These are phyloP conservation scores for Mrakia gelida DNA, from an alignment of 768 basidiomycete species.

Conservation along the genomic window DNA sequence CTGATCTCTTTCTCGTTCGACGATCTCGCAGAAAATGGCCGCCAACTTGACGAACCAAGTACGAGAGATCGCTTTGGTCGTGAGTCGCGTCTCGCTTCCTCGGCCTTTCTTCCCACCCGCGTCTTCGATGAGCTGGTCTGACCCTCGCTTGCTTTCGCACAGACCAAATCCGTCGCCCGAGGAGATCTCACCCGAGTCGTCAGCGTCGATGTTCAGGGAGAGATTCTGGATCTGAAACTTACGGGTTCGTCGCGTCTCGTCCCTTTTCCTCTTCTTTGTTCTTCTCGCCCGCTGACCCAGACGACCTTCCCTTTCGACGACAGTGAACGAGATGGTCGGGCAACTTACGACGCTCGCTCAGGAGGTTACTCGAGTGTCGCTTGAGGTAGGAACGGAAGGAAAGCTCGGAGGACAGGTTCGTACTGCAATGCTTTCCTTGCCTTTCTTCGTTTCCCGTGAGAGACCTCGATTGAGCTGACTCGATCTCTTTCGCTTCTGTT, in stretches of 20 bases:
- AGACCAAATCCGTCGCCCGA: conserved; percentile 15
- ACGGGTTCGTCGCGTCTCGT: conserved; percentile 17
- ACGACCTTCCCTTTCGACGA: conserved; percentile 44
- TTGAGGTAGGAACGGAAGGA: conserved; percentile 95
- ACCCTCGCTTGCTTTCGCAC: background rate
- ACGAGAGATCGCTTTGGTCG: conserved; percentile 89
- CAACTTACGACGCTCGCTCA: conserved; percentile 61
- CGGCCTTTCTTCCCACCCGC: background rate
- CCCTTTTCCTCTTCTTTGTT: background rate
- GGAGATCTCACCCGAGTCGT: conserved; percentile 83
- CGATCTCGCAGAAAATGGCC: conserved; percentile 42
- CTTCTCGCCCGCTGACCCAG: too few species aligned
- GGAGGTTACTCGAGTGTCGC: conserved; percentile 66
- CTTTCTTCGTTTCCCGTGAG: too few species aligned
- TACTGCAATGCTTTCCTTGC: too few species aligned
- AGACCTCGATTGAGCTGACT: background rate
- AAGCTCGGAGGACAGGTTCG: conserved; percentile 85
- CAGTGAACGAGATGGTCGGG: conserved; percentile 91
- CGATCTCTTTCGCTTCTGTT: background rate
- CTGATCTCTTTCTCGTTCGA: background rate
- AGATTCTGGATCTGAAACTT: conserved; percentile 54
- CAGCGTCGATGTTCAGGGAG: conserved; percentile 77
- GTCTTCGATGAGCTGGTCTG: conserved; percentile 55
- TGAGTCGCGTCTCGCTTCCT: conserved; percentile 52
- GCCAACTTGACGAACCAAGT: conserved; percentile 51